Percentiles rank a stretch among this genome's conserved stretches.
These are phyloP conservation scores for Barbarea vulgaris DNA, from an alignment of 345 rosid genomes.

Conservation along the genomic window DNA sequence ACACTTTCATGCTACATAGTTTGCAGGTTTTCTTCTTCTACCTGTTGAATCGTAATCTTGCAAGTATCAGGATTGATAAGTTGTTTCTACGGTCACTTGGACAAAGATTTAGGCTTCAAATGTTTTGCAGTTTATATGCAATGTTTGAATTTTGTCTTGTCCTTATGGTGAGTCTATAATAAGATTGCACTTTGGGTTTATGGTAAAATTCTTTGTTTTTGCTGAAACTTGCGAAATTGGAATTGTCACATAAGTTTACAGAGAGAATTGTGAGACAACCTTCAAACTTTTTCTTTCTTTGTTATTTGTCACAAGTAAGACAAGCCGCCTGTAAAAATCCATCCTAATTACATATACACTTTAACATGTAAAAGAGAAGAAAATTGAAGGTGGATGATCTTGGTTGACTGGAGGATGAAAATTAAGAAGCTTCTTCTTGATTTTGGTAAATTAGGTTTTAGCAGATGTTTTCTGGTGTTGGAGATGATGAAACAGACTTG, in stretches of 20 bases:
- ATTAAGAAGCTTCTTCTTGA: conserved; percentile 11
- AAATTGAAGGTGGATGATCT: conserved; percentile 1
- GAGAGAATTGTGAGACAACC: background rate
- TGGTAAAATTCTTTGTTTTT: background rate
- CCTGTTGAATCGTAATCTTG: background rate
- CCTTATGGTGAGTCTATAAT: background rate
- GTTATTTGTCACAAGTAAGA: conserved; percentile 9
- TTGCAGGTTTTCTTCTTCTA: background rate
- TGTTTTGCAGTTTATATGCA: conserved; percentile 14
- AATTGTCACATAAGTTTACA: background rate
- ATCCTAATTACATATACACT: conserved; percentile 33
- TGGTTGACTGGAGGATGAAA: background rate
- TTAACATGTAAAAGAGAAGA: background rate
- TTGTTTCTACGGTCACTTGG: conserved; percentile 14
- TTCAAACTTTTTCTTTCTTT: conserved; percentile 8
- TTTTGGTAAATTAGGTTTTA: conserved; percentile 7
- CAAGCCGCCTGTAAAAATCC: background rate
- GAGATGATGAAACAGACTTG: conserved; percentile 24
- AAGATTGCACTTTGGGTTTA: background rate
- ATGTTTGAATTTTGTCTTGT: background rate
- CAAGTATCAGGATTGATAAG: background rate
- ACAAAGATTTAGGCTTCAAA: background rate
- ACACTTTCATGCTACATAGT: conserved; percentile 23
- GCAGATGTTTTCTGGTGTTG: conserved; percentile 31
- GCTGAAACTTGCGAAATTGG: background rate